Percentiles rank a stretch among this genome's conserved stretches.
These are phyloP conservation scores for Arxiozyma slooffiae DNA, from an alignment of 1,139 yeast species.

Conservation along the genomic window DNA sequence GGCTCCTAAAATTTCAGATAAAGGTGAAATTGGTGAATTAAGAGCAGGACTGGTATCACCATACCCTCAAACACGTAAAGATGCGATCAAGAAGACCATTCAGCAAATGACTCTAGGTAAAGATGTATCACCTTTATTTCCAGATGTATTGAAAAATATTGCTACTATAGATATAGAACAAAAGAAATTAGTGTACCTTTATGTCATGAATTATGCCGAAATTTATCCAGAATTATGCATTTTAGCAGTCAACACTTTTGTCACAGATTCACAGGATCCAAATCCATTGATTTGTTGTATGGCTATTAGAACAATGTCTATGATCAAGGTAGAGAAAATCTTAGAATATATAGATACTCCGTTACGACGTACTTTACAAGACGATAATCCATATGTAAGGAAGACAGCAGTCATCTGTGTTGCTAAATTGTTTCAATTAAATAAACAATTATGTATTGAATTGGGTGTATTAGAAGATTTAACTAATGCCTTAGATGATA, in stretches of 20 bases:
- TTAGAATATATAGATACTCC: conserved; percentile 93
- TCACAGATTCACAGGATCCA: conserved; percentile 91
- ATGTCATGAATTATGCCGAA: conserved; percentile 94
- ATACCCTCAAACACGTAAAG: conserved; percentile 88
- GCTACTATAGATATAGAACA: conserved; percentile 96
- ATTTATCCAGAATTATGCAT: conserved; percentile 93
- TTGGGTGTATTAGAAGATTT: conserved; percentile 73
- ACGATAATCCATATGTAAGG: conserved; percentile 94
- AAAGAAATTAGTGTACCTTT: conserved; percentile 88
- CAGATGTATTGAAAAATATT: conserved; percentile 90
- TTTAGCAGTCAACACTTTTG: conserved; percentile 94
- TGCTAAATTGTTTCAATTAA: conserved; percentile 85
- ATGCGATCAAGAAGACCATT: conserved; percentile 91
- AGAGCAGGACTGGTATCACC: conserved; percentile 87
- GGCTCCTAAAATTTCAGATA: conserved; percentile 31
- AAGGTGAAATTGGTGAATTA: conserved; percentile 79
- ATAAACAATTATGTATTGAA: conserved; percentile 71
- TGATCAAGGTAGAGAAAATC: conserved; percentile 90
- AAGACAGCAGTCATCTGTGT: conserved; percentile 97
- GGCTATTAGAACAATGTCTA: conserved; percentile 98
- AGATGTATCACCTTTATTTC: conserved; percentile 89
- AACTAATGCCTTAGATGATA: conserved; percentile 63
- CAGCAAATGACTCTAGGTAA: conserved; percentile 99
- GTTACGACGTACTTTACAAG: conserved; percentile 68
- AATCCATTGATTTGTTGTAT: conserved; percentile 92